Evolutionary conservation across 2,329 filamentous ascomycete genomes (phyloP).

Genomic region (Talaromyces sp.): DNA sequence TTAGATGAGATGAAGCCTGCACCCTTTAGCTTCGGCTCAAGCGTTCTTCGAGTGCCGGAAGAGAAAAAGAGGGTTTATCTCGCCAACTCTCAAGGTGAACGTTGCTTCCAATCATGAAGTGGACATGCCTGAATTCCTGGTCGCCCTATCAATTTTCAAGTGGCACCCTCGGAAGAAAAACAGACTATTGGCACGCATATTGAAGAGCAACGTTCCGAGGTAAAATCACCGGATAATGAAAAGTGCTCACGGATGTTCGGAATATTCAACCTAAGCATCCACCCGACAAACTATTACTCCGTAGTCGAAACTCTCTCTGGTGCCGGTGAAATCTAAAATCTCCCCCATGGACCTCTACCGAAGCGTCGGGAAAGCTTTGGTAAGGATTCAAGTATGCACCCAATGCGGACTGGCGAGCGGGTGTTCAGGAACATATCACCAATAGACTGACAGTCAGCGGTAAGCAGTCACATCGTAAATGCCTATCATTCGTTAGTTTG

Average conservation of each 20-base stretch:
- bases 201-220: neutral
- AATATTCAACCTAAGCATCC: slow-evolving; percentile 3
- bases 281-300: slow-evolving; percentile 14
- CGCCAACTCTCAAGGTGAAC: neutral
- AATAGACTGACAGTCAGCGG: neutral
- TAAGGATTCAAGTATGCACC: neutral
- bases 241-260: slow-evolving; percentile 5
- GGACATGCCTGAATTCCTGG: neutral
- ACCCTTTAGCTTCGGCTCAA: neutral
- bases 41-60: neutral
- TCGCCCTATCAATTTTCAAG: neutral
- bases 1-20: neutral
- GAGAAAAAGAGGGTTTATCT: neutral
- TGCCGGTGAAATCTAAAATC: neutral
- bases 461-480: neutral
- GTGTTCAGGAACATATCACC: neutral
- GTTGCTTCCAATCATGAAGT: neutral
- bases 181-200: neutral
- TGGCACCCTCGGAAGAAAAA: slow-evolving; percentile 2
- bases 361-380: slow-evolving; percentile 1
- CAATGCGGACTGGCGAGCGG: slow-evolving; percentile 1
- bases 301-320: slow-evolving; percentile 5
- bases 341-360: slow-evolving; percentile 3
- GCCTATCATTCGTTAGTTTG: slow-evolving; percentile 1
- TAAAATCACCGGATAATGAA: neutral